phyloP scores from a whole-genome alignment of 805 yeast species.

The Cyberlindnera amylophila region DNA sequence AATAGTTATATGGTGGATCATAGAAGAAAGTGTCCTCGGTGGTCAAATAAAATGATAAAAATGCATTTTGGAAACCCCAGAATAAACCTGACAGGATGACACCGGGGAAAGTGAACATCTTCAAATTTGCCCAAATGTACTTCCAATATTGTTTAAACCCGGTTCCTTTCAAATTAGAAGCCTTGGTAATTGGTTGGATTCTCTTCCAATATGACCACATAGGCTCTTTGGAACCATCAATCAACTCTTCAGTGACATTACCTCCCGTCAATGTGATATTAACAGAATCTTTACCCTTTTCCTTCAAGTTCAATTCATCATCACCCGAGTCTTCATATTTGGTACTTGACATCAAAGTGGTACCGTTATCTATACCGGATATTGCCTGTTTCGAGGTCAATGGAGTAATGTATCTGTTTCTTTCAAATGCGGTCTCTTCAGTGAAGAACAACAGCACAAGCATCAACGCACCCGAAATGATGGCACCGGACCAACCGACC shows the following conservation, averaged over 20 bases:
- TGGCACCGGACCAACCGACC: slow-evolving; percentile 70
- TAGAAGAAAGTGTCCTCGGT: slow-evolving; percentile 67
- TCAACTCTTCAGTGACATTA: slow-evolving; percentile 23
- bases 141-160: slow-evolving; percentile 64
- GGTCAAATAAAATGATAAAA: slow-evolving; percentile 69
- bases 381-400: slow-evolving; percentile 22
- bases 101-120: slow-evolving; percentile 62
- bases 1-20: slow-evolving; percentile 62
- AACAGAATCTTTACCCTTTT: slow-evolving; percentile 2
- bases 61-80: slow-evolving; percentile 81
- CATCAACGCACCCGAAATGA: slow-evolving; percentile 57
- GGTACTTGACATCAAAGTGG: slow-evolving; percentile 10
- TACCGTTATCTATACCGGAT: slow-evolving; percentile 18
- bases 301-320: slow-evolving; percentile 14
- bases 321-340: slow-evolving; percentile 14
- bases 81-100: slow-evolving; percentile 63
- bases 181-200: slow-evolving; percentile 48
- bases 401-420: slow-evolving; percentile 39
- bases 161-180: slow-evolving; percentile 55
- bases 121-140: slow-evolving; percentile 46
- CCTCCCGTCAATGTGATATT: background rate
- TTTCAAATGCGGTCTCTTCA: slow-evolving; percentile 69
- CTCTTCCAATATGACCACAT: slow-evolving; percentile 42
- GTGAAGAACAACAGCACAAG: slow-evolving; percentile 52
- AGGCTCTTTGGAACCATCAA: slow-evolving; percentile 40